These are phyloP conservation scores for Elsinoe batatas DNA, from an alignment of 2,329 filamentous ascomycete genomes.

Conservation along the genomic window DNA sequence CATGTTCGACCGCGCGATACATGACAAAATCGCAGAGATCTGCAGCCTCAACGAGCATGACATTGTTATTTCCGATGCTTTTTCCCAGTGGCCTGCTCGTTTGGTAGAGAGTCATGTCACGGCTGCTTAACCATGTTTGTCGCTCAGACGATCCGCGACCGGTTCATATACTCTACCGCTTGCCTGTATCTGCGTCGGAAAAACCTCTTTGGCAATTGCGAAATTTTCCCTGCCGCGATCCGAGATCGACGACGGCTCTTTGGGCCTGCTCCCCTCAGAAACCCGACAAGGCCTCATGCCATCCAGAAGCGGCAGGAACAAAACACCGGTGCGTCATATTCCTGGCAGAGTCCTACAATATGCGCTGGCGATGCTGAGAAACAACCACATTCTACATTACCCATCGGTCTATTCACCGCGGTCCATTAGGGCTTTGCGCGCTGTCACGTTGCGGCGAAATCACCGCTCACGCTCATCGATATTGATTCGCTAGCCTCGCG, in stretches of 20 bases:
- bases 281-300: neutral
- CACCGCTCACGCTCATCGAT: neutral
- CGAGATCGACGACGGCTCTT: no score
- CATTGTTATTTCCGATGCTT: neutral
- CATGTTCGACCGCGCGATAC: neutral
- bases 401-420: neutral
- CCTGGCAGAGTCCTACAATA: neutral
- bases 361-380: neutral
- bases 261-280: no score
- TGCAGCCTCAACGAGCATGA: neutral
- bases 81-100: neutral
- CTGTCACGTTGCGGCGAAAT: neutral
- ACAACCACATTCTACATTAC: neutral
- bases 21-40: neutral
- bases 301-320: neutral
- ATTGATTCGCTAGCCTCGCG: neutral
- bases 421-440: neutral
- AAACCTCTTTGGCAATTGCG: neutral
- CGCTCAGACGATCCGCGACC: neutral
- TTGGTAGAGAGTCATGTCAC: neutral
- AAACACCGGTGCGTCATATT: neutral
- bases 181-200: neutral
- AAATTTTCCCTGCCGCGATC: no score
- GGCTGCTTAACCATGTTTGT: neutral
- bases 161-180: neutral